These are phyloP conservation scores for Acacia pycnantha DNA, from an alignment of 331 rosid species.

Conservation along the genomic window DNA sequence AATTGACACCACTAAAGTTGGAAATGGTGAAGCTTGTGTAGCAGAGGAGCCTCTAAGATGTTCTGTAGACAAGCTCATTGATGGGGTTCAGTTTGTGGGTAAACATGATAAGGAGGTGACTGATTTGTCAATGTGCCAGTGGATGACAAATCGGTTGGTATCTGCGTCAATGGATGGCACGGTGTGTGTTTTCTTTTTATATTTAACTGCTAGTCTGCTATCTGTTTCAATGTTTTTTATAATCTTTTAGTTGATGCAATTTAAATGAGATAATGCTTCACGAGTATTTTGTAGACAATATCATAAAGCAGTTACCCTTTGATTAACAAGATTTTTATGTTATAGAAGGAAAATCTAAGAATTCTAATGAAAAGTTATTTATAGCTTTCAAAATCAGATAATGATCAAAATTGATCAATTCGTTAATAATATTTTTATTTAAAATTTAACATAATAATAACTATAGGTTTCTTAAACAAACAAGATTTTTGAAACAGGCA, in stretches of 20 bases:
- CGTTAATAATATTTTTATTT: no score
- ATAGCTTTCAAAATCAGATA: background rate
- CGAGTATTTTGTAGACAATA: background rate
- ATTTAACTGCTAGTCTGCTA: background rate
- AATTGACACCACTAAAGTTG: slow-evolving; percentile 93
- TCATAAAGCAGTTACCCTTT: background rate
- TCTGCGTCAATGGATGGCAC: slow-evolving; percentile 97
- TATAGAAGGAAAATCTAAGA: background rate
- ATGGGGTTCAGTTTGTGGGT: slow-evolving; percentile 95
- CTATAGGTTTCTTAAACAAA: no score
- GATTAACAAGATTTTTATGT: background rate
- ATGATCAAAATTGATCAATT: no score
- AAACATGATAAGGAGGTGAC: slow-evolving; percentile 93
- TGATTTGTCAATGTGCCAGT: slow-evolving; percentile 97
- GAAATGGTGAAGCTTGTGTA: slow-evolving; percentile 65
- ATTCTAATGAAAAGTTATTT: background rate
- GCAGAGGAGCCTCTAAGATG: slow-evolving; percentile 80
- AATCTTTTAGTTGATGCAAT: background rate
- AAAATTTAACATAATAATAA: no score
- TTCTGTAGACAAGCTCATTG: slow-evolving; percentile 79
- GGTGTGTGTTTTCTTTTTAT: slow-evolving; percentile 49
- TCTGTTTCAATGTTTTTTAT: background rate
- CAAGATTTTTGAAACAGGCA: no score
- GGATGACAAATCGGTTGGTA: slow-evolving; percentile 97
- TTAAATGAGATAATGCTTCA: background rate